phyloP scores from a whole-genome alignment of 257 asterid genomes.

The Nicotiana noctiflora region DNA sequence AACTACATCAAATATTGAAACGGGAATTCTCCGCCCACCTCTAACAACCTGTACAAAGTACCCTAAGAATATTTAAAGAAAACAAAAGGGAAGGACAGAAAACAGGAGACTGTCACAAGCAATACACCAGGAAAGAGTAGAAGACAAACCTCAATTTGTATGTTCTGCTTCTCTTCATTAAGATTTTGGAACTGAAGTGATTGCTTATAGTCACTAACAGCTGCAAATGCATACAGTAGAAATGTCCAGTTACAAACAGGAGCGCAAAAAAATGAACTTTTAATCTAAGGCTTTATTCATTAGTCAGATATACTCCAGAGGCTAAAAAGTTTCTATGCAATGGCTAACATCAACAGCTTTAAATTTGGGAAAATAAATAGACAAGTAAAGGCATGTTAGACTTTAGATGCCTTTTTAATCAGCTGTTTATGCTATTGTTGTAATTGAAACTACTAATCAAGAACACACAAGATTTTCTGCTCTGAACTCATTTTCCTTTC shows the following conservation, averaged over 20 bases:
- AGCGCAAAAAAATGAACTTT: neutral
- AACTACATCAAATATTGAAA: conserved; percentile 86
- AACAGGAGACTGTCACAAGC: conserved; percentile 1
- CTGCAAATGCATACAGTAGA: conserved; percentile 32
- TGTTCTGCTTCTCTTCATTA: conserved; percentile 94
- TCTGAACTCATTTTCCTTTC: neutral
- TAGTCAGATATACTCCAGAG: neutral
- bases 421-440: neutral
- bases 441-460: neutral
- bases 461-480: neutral
- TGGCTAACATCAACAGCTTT: neutral
- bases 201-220: conserved; percentile 89
- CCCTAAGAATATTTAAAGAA: conserved; percentile 12
- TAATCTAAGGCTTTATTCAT: neutral
- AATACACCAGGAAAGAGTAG: conserved; percentile 2
- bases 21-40: conserved; percentile 64
- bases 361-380: neutral
- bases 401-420: neutral
- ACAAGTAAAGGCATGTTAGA: neutral
- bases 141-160: conserved; percentile 76
- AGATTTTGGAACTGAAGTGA: conserved; percentile 92
- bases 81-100: conserved; percentile 9
- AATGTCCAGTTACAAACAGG: neutral
- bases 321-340: neutral
- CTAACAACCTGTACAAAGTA: conserved; percentile 60